Percentiles rank a stretch among this genome's conserved stretches.
phyloP scores from a whole-genome alignment of 352 stramenopile species.

The Phytophthora parvispora region DNA sequence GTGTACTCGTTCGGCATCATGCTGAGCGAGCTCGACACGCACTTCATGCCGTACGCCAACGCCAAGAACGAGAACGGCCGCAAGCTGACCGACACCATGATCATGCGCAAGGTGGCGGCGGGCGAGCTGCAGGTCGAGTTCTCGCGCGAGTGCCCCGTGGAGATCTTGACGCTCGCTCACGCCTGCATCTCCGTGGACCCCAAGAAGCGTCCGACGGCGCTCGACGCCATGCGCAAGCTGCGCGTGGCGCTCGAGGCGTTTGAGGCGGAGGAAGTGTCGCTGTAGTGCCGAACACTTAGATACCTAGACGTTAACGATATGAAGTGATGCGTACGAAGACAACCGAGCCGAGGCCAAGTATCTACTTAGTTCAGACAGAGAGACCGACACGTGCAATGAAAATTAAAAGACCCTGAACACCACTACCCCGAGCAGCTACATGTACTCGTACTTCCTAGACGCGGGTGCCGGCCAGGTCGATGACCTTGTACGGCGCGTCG shows the following conservation, averaged over 20 bases:
- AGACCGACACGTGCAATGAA: conserved; percentile 5
- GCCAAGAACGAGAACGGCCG: conserved; percentile 38
- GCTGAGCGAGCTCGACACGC: conserved; percentile 56
- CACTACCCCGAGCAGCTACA: background rate
- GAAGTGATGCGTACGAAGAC: conserved; percentile 22
- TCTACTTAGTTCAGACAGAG: background rate
- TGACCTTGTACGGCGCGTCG: conserved; percentile 31
- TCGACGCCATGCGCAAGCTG: conserved; percentile 46
- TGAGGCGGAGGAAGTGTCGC: conserved; percentile 40
- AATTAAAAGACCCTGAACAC: background rate
- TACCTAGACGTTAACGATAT: conserved; percentile 39
- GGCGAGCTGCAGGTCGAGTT: conserved; percentile 51
- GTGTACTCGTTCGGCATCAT: conserved; percentile 66
- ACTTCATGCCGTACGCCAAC: conserved; percentile 54
- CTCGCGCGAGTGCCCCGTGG: conserved; percentile 28
- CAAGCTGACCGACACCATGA: conserved; percentile 42
- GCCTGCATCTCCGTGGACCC: conserved; percentile 51
- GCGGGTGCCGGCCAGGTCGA: conserved; percentile 16
- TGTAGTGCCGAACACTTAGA: conserved; percentile 25
- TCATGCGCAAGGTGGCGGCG: conserved; percentile 49
- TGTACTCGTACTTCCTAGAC: background rate
- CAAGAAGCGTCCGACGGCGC: conserved; percentile 38
- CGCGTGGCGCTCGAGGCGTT: conserved; percentile 35
- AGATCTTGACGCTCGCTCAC: conserved; percentile 36
- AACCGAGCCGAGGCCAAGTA: too few relatives aligned